Conservation (phyloP, 352 stramenopile species). For the Hyaloperonospora arabidopsidis region DNA sequence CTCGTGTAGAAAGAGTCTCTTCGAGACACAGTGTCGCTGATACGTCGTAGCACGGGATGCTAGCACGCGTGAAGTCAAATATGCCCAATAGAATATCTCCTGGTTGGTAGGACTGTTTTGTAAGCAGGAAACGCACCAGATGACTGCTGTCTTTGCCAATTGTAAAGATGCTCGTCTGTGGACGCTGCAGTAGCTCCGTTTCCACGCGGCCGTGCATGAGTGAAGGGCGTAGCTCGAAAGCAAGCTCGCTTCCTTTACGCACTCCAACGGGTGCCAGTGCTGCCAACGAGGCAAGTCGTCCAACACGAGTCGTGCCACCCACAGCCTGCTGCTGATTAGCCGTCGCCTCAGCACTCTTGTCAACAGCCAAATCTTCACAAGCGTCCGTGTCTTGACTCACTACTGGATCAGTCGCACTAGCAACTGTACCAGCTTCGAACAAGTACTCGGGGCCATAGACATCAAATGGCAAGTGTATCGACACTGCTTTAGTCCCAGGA, state of each 20-base stretch:
- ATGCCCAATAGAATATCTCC: constrained; percentile 48
- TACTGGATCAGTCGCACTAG: constrained; percentile 24
- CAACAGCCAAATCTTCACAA: neutral
- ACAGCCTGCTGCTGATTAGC: constrained; percentile 12
- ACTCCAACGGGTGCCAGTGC: constrained; percentile 37
- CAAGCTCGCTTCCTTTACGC: constrained; percentile 51
- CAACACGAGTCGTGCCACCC: constrained; percentile 21
- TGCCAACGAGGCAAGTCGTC: constrained; percentile 21
- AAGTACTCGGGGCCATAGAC: constrained; percentile 47
- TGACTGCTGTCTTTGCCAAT: constrained; percentile 58
- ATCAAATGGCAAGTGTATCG: constrained; percentile 53
- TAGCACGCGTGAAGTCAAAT: constrained; percentile 53
- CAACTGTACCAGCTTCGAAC: constrained; percentile 35
- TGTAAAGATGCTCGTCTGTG: constrained; percentile 64
- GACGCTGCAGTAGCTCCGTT: constrained; percentile 42
- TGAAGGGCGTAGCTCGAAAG: constrained; percentile 53
- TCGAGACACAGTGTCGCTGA: constrained; percentile 41
- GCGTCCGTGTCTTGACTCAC: constrained; percentile 10
- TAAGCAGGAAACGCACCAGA: constrained; percentile 49
- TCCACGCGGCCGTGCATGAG: constrained; percentile 65
- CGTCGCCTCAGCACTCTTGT: constrained; percentile 5
- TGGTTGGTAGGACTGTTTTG: constrained; percentile 60
- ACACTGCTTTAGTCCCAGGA: constrained; percentile 28
- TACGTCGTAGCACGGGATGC: constrained; percentile 45
- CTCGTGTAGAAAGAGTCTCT: constrained; percentile 44